These are phyloP conservation scores for Calonectria pseudoreteaudii DNA, from an alignment of 2,329 filamentous ascomycete species.

Conservation along the genomic window DNA sequence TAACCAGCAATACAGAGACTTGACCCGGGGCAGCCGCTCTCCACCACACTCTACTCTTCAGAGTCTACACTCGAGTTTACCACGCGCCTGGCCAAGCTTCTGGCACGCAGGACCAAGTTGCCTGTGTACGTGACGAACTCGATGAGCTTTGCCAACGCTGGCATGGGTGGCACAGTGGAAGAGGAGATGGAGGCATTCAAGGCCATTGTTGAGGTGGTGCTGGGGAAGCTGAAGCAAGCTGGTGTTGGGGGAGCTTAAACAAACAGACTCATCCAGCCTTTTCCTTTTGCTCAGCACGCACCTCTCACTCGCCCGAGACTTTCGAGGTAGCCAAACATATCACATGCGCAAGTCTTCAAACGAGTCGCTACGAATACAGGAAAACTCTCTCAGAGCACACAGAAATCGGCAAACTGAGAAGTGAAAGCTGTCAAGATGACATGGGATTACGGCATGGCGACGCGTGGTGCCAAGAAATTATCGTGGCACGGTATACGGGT, in stretches of 20 bases:
- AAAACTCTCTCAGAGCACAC: neutral
- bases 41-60: constrained; percentile 82
- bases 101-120: constrained; percentile 77
- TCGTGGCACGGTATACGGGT: constrained; percentile 31
- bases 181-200: constrained; percentile 94
- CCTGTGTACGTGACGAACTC: constrained; percentile 95
- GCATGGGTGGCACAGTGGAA: constrained; percentile 84
- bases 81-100: constrained; percentile 82
- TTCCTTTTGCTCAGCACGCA: neutral
- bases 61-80: constrained; percentile 88
- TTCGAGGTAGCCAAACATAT: neutral
- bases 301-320: neutral
- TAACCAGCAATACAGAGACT: constrained; percentile 55
- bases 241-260: constrained; percentile 16
- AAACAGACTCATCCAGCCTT: neutral
- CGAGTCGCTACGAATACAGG: neutral
- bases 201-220: constrained; percentile 77
- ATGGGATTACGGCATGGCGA: constrained; percentile 34
- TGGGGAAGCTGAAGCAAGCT: constrained; percentile 43
- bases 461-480: constrained; percentile 28
- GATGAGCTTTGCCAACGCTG: constrained; percentile 78
- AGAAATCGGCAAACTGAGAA: neutral
- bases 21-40: constrained; percentile 72
- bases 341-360: neutral
- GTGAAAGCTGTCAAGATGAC: constrained; percentile 32